Percentiles rank a stretch among this genome's conserved stretches.
These are phyloP conservation scores for Phylloporus gajari DNA, from an alignment of 1,284 basidiomycete genomes.

Conservation along the genomic window DNA sequence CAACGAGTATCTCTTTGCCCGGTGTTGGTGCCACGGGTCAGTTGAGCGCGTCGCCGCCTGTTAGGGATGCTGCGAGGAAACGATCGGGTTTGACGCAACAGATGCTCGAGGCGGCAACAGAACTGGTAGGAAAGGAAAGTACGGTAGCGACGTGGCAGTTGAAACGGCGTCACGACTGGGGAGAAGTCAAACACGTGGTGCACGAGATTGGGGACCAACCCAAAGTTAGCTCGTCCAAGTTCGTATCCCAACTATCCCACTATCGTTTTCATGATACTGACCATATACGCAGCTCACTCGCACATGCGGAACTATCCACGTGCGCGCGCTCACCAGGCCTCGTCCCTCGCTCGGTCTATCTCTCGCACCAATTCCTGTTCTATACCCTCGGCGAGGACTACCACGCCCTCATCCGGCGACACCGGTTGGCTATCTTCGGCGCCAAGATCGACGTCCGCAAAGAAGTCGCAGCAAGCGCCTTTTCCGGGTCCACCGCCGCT, in stretches of 20 bases:
- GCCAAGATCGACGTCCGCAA: constrained; percentile 74
- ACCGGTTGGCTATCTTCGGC: constrained; percentile 70
- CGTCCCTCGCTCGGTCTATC: constrained; percentile 79
- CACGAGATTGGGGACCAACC: constrained; percentile 24
- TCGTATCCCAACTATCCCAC: not conserved
- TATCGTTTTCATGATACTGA: not conserved
- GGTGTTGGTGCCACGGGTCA: constrained; percentile 51
- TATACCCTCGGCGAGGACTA: constrained; percentile 81
- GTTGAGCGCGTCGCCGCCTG: constrained; percentile 37
- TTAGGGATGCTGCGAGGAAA: constrained; percentile 21
- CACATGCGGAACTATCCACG: constrained; percentile 84
- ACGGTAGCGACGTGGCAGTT: constrained; percentile 77
- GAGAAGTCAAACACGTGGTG: constrained; percentile 59
- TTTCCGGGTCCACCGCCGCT: constrained; percentile 50
- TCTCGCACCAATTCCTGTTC: constrained; percentile 85
- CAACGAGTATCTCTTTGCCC: constrained; percentile 58
- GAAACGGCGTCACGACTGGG: constrained; percentile 62
- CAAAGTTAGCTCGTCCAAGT: constrained; percentile 32
- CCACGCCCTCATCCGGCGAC: constrained; percentile 76
- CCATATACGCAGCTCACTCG: constrained; percentile 62
- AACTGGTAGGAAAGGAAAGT: constrained; percentile 56
- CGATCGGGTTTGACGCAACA: constrained; percentile 49
- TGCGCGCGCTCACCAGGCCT: constrained; percentile 66
- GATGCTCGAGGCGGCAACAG: constrained; percentile 56
- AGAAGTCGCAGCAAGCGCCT: constrained; percentile 74